Evolutionary conservation across 768 basidiomycete species (phyloP), one percentile per base, ranked within the genome.

Genomic region (Leccinellum albellum): DNA sequence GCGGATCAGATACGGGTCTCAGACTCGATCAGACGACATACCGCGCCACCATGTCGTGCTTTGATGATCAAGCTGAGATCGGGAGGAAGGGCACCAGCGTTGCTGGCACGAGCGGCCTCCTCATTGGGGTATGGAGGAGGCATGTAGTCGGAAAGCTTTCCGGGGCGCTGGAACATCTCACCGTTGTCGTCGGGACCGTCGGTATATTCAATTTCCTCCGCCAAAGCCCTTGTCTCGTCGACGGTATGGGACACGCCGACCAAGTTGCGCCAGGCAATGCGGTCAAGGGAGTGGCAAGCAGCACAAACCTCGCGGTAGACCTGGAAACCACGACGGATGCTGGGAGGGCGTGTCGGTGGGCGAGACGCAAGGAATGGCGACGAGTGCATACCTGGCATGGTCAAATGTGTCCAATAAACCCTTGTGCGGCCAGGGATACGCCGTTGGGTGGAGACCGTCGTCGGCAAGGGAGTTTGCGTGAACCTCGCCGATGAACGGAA

Each of bases 301-400:
- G 97, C 92, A 72, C 97, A 99, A 55, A 99, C 97, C 77, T 99
- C 96, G 62, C 94, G 92, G 82, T 99, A 99, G 55, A 99, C 97
- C 74, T 90, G 86, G 79, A 91, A 95, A 40, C 94, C 95, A 70
- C 96, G 83, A 66, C 95, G 94, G 69, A 98, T 95, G 74, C 94
- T 96, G 62, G 51, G 33, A 42, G 53, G 44, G 33, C 37, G 56
- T 51, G 54, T 57, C 50, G 61, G 58, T 59, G 32, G 21, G 51
- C 45, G 52, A 50, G 57, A 20, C 26, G 35, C 53, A 61, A 54
- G 59, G 12, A 55, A 46, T 45, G 24, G 45, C 35, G 66, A 63
- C 44, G 51, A 51, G 53, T 57, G 77, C 82, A 72, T 78, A 94
- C 96, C 94, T 88, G 60, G 93, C 85, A 74, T 99, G 97, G 80